Base-by-base conservation (phyloP, 768 basidiomycete genomes). In the Russula sp. region DNA sequence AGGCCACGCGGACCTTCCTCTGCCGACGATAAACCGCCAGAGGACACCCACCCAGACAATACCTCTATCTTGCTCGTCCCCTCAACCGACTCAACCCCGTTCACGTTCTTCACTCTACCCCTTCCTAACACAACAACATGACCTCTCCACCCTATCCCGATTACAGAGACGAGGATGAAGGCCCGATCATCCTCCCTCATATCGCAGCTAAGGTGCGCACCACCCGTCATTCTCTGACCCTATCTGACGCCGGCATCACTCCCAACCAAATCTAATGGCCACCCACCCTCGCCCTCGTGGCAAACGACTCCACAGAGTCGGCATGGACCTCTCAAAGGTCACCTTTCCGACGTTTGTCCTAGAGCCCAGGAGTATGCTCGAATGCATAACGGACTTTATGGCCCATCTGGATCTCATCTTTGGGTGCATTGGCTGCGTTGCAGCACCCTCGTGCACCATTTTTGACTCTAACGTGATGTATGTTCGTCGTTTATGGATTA, bases 341-440 rank as follows among this genome's bases (percentile, higher is more conserved):
- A 94, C 93, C 16, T 90, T 94, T 75, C 93, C 92, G 44, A 90
- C 88, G 0, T 99, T 98, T 71, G 96, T 99, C 0, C 85, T 99
- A 63, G 96, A 99, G 77, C 97, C 97, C 7, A 81, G 97, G 72
- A 94, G 92, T 71, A 93, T 98, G 90, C 84, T 98, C 54, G 97
- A 99, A 79, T 87, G 97, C 69, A 96, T 99, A 71, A 98, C 97
- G 38, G 96, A 99, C 79, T 99, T 99, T 77, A 95, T 98, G 89
- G 89, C 94, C 62, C 97, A 98, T 76, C 94, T 97, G 34, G 95
- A 99, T 78, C 87, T 98, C 73, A 84, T 98, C 71, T 96, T 96
- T 77, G 92, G 92, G 93, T 86, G 54, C 34, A 10, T 10, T 9
- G 9, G 24, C 16, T n/a, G 61, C 61, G 18, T 56, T 65, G 49